phyloP scores from a whole-genome alignment of 805 yeast species.

The Saccharomycopsis fibuligera region DNA sequence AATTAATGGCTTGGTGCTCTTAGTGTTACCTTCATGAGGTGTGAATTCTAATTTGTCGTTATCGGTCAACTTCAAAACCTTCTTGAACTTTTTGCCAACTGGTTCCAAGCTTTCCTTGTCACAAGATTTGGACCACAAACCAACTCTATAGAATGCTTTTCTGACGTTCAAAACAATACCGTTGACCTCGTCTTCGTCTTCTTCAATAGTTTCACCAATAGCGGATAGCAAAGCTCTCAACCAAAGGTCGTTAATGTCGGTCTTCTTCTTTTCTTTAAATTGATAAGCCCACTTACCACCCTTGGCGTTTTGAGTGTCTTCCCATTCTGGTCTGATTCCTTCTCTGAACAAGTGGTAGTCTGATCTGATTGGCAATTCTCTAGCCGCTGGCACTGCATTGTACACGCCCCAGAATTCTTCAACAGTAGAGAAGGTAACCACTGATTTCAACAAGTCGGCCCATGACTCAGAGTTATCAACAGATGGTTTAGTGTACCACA shows the following conservation, averaged over 20 bases:
- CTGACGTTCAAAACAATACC: conserved; percentile 91
- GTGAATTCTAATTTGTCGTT: conserved; percentile 76
- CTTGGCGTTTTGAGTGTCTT: conserved; percentile 74
- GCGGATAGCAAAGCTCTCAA: conserved; percentile 79
- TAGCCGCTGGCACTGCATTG: conserved; percentile 88
- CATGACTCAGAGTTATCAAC: conserved; percentile 74
- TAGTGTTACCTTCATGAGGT: conserved; percentile 41
- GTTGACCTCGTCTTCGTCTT: conserved; percentile 76
- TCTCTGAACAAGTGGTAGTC: conserved; percentile 94
- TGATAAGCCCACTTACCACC: conserved; percentile 95
- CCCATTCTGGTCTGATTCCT: conserved; percentile 98
- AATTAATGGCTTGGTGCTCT: conserved; percentile 11
- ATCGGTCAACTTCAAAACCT: conserved; percentile 68
- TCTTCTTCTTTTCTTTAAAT: conserved; percentile 52
- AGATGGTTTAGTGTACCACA: conserved; percentile 96
- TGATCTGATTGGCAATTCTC: conserved; percentile 83
- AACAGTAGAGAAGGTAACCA: conserved; percentile 85
- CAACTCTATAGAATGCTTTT: conserved; percentile 73
- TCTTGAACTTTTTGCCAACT: conserved; percentile 84
- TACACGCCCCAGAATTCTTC: conserved; percentile 99
- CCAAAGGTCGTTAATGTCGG: conserved; percentile 85
- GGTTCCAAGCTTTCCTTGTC: conserved; percentile 56
- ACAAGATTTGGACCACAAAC: conserved; percentile 88
- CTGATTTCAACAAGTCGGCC: conserved; percentile 89
- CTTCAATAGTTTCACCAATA: conserved; percentile 91